Percentiles rank a stretch among this genome's conserved stretches.
phyloP scores from a whole-genome alignment of 495 filamentous ascomycete genomes.

The Penicillium turbatum region DNA sequence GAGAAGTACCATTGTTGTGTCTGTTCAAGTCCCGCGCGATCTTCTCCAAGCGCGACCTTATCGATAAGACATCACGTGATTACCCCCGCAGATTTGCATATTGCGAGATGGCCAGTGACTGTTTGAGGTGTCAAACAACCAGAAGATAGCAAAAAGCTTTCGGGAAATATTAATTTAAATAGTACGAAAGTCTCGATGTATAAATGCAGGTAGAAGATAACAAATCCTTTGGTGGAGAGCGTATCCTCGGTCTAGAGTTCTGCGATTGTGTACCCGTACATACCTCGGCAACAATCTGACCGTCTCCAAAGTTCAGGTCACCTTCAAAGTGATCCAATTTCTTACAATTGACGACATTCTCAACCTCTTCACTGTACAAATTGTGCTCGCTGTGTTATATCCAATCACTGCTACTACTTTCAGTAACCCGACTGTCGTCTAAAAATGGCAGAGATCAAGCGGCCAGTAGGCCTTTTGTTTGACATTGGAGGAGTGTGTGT shows the following conservation, averaged over 20 bases:
- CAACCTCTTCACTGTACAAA: neutral
- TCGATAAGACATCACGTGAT: conserved; percentile 6
- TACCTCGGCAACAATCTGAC: conserved; percentile 25
- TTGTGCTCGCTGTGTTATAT: neutral
- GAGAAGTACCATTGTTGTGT: conserved; percentile 1
- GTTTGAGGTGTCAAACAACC: neutral
- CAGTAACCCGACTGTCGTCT: neutral
- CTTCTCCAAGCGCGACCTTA: conserved; percentile 2
- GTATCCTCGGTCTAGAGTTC: conserved; percentile 11
- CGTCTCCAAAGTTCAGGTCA: neutral
- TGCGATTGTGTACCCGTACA: conserved; percentile 3
- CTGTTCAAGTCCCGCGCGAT: conserved; percentile 6
- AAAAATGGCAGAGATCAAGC: conserved; percentile 37
- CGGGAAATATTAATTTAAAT: too few relatives aligned
- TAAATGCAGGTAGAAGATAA: too few relatives aligned
- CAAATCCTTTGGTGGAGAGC: neutral
- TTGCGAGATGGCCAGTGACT: neutral
- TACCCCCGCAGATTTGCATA: neutral
- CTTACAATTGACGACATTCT: neutral
- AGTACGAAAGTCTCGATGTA: too few relatives aligned
- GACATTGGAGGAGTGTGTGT: conserved; percentile 98
- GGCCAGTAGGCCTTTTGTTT: conserved; percentile 80
- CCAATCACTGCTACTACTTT: neutral
- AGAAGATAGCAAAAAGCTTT: neutral
- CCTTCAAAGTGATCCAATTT: conserved; percentile 7